Conservation (phyloP, 306 rosid species). For the Inga laurina region DNA sequence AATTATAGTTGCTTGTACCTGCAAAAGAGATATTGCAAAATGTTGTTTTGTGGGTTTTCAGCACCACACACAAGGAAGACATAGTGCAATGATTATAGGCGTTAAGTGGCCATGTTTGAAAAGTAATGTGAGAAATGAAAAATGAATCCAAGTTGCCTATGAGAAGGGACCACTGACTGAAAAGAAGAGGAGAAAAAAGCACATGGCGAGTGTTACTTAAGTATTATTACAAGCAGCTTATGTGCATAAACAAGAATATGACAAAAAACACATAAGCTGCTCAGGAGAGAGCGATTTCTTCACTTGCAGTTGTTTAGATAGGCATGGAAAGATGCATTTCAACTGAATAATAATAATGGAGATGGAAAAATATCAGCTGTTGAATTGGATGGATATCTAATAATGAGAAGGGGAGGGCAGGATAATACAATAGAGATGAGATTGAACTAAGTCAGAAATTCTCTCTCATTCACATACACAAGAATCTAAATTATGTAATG, state of each 20-base stretch:
- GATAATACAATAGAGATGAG: neutral
- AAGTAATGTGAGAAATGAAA: neutral
- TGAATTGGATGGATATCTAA: neutral
- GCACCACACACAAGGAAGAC: conserved; percentile 39
- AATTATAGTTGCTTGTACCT: conserved; percentile 42
- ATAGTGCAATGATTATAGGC: conserved; percentile 50
- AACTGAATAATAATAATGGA: neutral
- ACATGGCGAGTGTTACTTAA: neutral
- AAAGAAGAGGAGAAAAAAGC: neutral
- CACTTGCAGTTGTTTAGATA: neutral
- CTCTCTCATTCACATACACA: neutral
- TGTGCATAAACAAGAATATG: neutral
- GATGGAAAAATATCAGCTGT: neutral
- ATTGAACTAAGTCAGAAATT: neutral
- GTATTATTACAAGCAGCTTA: neutral
- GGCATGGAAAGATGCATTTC: neutral
- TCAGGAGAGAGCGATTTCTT: neutral
- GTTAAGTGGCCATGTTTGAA: conserved; percentile 53
- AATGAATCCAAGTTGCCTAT: conserved; percentile 25
- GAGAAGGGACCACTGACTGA: conserved; percentile 27
- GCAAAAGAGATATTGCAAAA: conserved; percentile 35
- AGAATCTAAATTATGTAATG: neutral
- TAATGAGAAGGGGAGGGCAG: neutral
- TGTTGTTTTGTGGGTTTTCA: conserved; percentile 35
- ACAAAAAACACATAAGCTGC: neutral